These are phyloP conservation scores for Stagonosporopsis tanaceti DNA, from an alignment of 2,329 filamentous ascomycete genomes.

Conservation along the genomic window DNA sequence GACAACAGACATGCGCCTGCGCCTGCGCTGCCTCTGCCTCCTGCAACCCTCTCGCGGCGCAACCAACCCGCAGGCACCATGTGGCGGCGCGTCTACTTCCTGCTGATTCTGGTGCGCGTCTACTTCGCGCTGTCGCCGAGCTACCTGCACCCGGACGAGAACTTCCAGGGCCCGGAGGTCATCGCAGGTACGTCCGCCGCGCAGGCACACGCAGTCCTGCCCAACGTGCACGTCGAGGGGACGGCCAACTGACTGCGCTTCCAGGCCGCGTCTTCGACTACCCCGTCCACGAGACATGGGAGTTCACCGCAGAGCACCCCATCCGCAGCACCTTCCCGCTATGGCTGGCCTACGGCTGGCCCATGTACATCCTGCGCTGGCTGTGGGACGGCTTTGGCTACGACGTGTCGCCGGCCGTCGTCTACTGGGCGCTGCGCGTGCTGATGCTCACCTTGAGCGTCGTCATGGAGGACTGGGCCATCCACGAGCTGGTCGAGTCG, in stretches of 20 bases:
- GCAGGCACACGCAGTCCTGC: not conserved
- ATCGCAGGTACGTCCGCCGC: constrained; percentile 74
- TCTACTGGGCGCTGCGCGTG: constrained; percentile 88
- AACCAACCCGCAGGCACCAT: constrained; percentile 58
- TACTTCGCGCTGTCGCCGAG: constrained; percentile 95
- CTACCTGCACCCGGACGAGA: constrained; percentile 98
- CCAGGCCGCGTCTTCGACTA: constrained; percentile 92
- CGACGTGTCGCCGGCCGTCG: constrained; percentile 80
- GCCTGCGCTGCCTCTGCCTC: constrained; percentile 30
- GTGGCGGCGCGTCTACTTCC: constrained; percentile 90
- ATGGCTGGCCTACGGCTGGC: constrained; percentile 93
- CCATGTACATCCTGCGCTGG: constrained; percentile 92
- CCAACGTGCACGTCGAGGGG: not conserved
- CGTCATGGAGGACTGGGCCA: constrained; percentile 96
- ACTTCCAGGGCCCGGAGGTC: constrained; percentile 97
- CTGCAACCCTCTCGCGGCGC: constrained; percentile 21
- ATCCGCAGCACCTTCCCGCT: constrained; percentile 96
- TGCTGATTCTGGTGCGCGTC: constrained; percentile 84
- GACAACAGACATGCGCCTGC: constrained; percentile 47
- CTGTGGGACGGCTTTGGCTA: constrained; percentile 87
- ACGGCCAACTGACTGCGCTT: constrained; percentile 3
- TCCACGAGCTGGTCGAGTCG: constrained; percentile 86
- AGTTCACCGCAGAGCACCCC: constrained; percentile 87
- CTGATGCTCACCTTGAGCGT: constrained; percentile 97
- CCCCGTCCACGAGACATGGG: constrained; percentile 90